Evolutionary conservation across 2,329 filamentous ascomycete genomes (phyloP), one percentile per base, ranked within the genome.

Genomic region (Aspergillus puulaauensis): DNA sequence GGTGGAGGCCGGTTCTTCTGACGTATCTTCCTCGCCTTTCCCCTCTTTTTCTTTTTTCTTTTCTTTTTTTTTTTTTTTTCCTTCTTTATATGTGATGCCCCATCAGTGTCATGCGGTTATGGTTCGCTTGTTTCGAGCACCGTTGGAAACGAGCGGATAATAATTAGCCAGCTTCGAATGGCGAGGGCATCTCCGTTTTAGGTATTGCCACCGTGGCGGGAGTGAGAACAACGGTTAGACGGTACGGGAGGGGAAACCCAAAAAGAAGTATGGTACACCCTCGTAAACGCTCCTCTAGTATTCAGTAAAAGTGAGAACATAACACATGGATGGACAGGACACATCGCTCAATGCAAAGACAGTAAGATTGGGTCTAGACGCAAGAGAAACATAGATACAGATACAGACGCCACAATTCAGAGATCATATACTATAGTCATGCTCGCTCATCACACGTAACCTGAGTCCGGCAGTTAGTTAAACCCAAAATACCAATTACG

Each of bases 371-470:
- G 58, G 23, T 57, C 53, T 62, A 61, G 31, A 64, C 46, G 52
- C 54, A 53, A 39, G 40, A 53, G 49, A 52, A 31, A 31, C 27
- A 31, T 63, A 61, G 56, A 64, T 63, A 66, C 62, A 65, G 57
- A 57, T 60, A 53, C 59, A 58, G 59, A 69, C 62, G 58, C 61
- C 61, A 57, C 61, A 62, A 58, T 56, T 57, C 51, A 57, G 64
- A 71, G 61, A 66, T 61, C 66, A 67, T 64, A 63, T 65, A 68
- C 67, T 63, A 68, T 67, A 64, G 55, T 66, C 71, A 69, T 72
- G 58, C 61, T 67, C 64, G 61, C 57, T 64, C 61, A 70, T 73
- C 71, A 73, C 61, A 37, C 35, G 35, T 37, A 37, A 37, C 35
- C 35, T 37, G 35, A n/a, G 3, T 7, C 14, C 35, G 7, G 15